phyloP scores from a whole-genome alignment of 192 early-diverging fungal genomes.

The Tieghemiomyces parasiticus region DNA sequence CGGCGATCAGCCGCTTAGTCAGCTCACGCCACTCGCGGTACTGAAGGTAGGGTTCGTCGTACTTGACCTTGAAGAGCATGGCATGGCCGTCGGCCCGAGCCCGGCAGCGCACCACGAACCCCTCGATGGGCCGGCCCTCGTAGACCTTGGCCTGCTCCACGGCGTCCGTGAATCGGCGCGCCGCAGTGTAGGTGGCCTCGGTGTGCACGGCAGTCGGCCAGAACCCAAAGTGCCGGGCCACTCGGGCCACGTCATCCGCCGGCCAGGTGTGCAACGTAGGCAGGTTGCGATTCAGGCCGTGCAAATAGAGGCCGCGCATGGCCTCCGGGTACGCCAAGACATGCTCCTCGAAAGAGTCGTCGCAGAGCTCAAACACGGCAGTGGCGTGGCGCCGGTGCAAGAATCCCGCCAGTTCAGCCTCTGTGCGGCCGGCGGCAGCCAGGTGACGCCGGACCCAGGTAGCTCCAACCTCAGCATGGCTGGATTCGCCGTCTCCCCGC shows the following conservation, averaged over 20 bases:
- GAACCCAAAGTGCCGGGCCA: conserved; percentile 68
- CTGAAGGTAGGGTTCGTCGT: conserved; percentile 86
- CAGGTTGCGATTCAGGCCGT: conserved; percentile 81
- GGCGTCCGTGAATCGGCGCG: conserved; percentile 48
- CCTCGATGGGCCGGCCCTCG: conserved; percentile 64
- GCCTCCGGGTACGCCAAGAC: conserved; percentile 72
- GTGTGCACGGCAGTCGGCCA: conserved; percentile 30
- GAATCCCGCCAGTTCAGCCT: conserved; percentile 55
- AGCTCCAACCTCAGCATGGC: conserved; percentile 35
- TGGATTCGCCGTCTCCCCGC: conserved; percentile 4
- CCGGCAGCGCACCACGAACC: conserved; percentile 78
- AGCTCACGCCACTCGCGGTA: conserved; percentile 95
- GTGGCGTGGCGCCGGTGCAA: conserved; percentile 59
- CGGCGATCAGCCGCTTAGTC: conserved; percentile 45
- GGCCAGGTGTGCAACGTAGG: conserved; percentile 53
- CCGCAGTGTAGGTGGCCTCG: conserved; percentile 39
- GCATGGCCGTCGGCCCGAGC: conserved; percentile 15
- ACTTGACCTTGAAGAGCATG: conserved; percentile 90
- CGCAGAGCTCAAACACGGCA: conserved; percentile 71
- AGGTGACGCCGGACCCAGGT: conserved; percentile 64
- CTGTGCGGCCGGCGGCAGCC: conserved; percentile 28
- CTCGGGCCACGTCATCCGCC: conserved; percentile 36
- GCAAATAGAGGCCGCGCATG: conserved; percentile 69
- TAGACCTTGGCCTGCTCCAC: conserved; percentile 47
- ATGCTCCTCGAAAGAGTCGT: conserved; percentile 94